Conservation (phyloP, 108 stramenopile genomes). For the Poteriospumella lacustris region DNA sequence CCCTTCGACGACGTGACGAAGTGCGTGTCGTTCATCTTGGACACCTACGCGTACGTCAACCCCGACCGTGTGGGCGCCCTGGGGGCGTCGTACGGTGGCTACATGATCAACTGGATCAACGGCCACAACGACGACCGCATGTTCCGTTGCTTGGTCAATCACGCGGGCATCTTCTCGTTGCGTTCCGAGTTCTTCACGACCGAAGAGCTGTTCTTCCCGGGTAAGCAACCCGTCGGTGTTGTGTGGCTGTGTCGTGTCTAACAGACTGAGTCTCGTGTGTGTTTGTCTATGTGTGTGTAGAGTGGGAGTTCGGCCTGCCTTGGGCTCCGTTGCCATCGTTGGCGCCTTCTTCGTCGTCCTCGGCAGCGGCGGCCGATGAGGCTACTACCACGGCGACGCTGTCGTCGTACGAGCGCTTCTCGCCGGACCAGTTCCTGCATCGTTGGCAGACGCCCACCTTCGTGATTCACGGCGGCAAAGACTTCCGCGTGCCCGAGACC, state of each 20-base stretch:
- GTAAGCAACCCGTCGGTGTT: too few relatives aligned
- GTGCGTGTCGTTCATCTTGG: not conserved
- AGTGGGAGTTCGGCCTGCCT: constrained; percentile 24
- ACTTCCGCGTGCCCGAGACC: constrained; percentile 21
- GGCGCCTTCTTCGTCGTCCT: too few relatives aligned
- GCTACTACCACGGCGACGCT: not conserved
- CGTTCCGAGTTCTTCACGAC: constrained; percentile 14
- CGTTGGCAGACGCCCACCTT: constrained; percentile 29
- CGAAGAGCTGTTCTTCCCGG: constrained; percentile 30
- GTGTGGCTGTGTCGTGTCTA: too few relatives aligned
- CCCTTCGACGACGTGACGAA: constrained; percentile 1
- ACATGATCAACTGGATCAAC: constrained; percentile 29
- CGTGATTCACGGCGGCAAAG: constrained; percentile 30
- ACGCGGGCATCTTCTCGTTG: constrained; percentile 19
- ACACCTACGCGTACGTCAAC: not conserved
- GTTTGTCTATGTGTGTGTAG: not conserved
- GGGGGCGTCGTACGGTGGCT: constrained; percentile 32
- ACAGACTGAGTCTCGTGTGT: not conserved
- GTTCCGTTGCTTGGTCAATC: constrained; percentile 9
- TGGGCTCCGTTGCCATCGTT: too few relatives aligned
- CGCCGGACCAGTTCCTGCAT: not conserved
- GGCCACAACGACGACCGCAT: constrained; percentile 2
- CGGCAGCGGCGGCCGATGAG: not conserved
- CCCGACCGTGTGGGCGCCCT: constrained; percentile 3
- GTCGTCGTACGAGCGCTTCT: not conserved